phyloP scores from a whole-genome alignment of 441 rosid species.

The California macrophylla region DNA sequence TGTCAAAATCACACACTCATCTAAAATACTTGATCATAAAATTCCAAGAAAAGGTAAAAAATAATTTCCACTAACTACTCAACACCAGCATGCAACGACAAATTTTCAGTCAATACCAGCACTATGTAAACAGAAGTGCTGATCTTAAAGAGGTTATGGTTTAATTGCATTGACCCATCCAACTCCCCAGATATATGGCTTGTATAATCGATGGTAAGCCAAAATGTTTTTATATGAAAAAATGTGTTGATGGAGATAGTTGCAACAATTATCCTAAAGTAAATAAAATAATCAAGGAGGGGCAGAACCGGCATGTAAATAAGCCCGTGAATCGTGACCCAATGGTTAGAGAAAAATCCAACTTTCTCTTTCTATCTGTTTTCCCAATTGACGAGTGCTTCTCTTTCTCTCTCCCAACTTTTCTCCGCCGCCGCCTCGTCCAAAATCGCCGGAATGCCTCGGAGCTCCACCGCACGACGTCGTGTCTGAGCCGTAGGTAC shows the following conservation, averaged over 20 bases:
- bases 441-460: conserved; percentile 5
- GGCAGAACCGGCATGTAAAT: not conserved
- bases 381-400: conserved; percentile 4
- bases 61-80: not conserved
- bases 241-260: no score
- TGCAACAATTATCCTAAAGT: no score
- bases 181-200: not conserved
- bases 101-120: not conserved
- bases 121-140: not conserved
- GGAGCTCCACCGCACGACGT: not conserved
- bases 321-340: conserved; percentile 3
- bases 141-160: not conserved
- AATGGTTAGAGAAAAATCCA: conserved; percentile 5
- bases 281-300: not conserved
- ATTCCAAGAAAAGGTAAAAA: not conserved
- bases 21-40: not conserved
- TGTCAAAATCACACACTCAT: not conserved
- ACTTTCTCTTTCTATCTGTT: not conserved
- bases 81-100: not conserved
- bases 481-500: not conserved
- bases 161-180: not conserved
- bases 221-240: not conserved
- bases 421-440: conserved; percentile 5
- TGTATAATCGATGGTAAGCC: not conserved
- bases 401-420: not conserved